phyloP scores from a whole-genome alignment of 441 rosid genomes.

The Bocquillonia castaneifolia region DNA sequence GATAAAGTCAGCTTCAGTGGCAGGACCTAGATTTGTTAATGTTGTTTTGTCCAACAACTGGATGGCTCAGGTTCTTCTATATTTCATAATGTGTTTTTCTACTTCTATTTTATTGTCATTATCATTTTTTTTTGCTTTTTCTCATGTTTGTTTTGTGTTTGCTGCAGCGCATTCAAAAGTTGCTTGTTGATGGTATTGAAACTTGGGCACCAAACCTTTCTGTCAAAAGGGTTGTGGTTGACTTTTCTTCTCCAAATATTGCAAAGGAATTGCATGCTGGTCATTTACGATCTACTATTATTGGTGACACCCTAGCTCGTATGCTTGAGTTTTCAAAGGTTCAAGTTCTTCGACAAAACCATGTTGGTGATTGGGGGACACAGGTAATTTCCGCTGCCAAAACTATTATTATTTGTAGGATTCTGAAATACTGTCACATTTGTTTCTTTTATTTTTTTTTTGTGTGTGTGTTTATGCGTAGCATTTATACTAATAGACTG shows the following conservation, averaged over 20 bases:
- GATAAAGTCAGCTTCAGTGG: conserved; percentile 67
- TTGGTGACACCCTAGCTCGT: conserved; percentile 87
- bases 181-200: conserved; percentile 67
- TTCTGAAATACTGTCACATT: conserved; percentile 9
- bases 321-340: conserved; percentile 86
- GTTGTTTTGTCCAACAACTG: conserved; percentile 54
- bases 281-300: conserved; percentile 85
- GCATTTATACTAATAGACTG: no score
- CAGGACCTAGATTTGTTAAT: conserved; percentile 78
- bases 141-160: not conserved
- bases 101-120: not conserved
- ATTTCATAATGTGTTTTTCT: not conserved
- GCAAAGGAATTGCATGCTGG: conserved; percentile 99
- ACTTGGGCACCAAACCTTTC: conserved; percentile 67
- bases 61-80: conserved; percentile 64
- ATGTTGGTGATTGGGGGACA: conserved; percentile 99
- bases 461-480: not conserved
- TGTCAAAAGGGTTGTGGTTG: conserved; percentile 67
- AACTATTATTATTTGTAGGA: no score
- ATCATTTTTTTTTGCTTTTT: not conserved
- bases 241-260: conserved; percentile 90
- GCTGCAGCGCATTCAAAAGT: conserved; percentile 59
- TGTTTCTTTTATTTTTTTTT: not conserved
- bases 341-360: conserved; percentile 87
- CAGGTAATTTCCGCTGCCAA: conserved; percentile 71